A percentile compares a stretch with the other conserved stretches of the same genome.
Evolutionary conservation across 202 grass and related monocot genomes (phyloP).

Genomic region (Tripidium arundinaceum): DNA sequence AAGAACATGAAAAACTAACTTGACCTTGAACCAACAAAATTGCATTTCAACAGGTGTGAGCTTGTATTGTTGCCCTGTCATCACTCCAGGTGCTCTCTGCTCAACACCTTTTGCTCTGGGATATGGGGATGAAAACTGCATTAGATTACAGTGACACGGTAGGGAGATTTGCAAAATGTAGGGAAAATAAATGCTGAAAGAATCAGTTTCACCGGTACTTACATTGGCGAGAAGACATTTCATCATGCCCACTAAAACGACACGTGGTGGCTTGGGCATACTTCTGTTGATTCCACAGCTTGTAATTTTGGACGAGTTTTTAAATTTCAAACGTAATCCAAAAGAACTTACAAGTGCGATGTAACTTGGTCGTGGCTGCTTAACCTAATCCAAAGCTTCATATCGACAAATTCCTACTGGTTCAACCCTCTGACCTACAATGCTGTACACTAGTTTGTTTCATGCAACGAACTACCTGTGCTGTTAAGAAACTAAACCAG

Average conservation of each 20-base stretch:
- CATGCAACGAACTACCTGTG: constrained; percentile 16
- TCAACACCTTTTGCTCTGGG: constrained; percentile 17
- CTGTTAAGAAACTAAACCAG: constrained; percentile 24
- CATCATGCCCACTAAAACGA: neutral
- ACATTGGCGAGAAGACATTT: constrained; percentile 1
- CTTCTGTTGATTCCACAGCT: neutral
- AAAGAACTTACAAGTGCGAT: constrained; percentile 10
- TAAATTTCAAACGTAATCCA: neutral
- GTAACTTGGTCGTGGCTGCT: constrained; percentile 23
- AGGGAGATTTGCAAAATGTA: neutral
- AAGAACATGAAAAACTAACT: neutral
- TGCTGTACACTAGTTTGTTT: constrained; percentile 36
- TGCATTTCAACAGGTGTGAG: neutral
- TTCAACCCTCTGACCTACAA: constrained; percentile 10
- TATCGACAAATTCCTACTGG: constrained; percentile 36
- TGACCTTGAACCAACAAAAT: neutral
- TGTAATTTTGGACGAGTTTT: neutral
- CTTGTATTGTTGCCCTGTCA: neutral
- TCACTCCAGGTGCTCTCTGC: constrained; percentile 1
- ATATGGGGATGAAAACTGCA: neutral
- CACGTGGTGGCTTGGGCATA: neutral
- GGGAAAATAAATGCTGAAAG: neutral
- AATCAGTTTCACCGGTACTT: constrained; percentile 17
- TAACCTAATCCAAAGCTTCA: constrained; percentile 34
- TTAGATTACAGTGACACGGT: neutral